Evolutionary conservation across 2,329 filamentous ascomycete genomes (phyloP).

Genomic region (Aspergillus novoparasiticus): DNA sequence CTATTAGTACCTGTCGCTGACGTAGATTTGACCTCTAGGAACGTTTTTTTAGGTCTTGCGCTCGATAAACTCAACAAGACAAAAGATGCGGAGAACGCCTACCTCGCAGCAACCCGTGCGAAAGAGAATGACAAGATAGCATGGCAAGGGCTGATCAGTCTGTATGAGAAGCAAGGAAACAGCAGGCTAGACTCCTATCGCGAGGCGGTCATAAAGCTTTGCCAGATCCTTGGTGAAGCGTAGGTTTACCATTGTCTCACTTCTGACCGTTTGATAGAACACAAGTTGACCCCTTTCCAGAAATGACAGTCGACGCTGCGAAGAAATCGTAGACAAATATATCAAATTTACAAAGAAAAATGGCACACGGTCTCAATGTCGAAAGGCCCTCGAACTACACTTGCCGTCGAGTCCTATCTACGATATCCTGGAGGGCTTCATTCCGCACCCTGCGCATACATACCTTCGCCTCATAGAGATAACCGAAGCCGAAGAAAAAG

Average conservation of each 20-base stretch:
- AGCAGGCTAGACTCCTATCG: conserved; percentile 74
- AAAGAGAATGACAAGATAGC: conserved; percentile 78
- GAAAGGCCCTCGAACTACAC: conserved; percentile 72
- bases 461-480: conserved; percentile 83
- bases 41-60: conserved; percentile 86
- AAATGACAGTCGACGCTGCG: conserved; percentile 61
- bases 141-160: conserved; percentile 84
- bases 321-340: conserved; percentile 75
- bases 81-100: conserved; percentile 75
- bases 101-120: conserved; percentile 69
- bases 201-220: conserved; percentile 70
- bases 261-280: neutral
- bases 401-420: conserved; percentile 83
- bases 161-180: conserved; percentile 77
- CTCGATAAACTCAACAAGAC: conserved; percentile 73
- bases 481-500: conserved; percentile 81
- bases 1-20: conserved; percentile 8
- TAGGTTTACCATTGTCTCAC: conserved; percentile 42
- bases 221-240: conserved; percentile 70
- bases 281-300: conserved; percentile 34
- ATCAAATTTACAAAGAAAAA: conserved; percentile 71
- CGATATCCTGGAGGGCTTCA: conserved; percentile 75
- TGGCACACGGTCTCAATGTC: conserved; percentile 73
- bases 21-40: conserved; percentile 47
- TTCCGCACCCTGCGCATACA: conserved; percentile 77